These are phyloP conservation scores for Pyrus bretschneideri DNA, from an alignment of 306 rosid species.

Conservation along the genomic window DNA sequence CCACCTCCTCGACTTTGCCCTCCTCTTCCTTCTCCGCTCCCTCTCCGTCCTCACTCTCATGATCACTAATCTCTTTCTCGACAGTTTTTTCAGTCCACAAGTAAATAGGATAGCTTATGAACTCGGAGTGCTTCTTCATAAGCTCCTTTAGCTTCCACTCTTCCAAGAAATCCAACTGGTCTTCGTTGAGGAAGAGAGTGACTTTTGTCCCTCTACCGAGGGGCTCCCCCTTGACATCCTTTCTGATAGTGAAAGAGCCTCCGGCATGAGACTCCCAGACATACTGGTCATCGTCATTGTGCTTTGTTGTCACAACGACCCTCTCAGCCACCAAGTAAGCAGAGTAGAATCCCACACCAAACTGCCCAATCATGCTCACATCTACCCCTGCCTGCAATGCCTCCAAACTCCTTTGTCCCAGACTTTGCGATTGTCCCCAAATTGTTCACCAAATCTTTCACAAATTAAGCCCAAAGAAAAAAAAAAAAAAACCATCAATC, in stretches of 20 bases:
- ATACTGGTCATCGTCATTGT: constrained; percentile 33
- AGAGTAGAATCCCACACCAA: constrained; percentile 33
- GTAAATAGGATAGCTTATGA: constrained; percentile 28
- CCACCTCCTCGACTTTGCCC: constrained; percentile 23
- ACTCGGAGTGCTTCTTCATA: constrained; percentile 32
- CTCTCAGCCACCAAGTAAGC: constrained; percentile 27
- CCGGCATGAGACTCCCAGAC: constrained; percentile 30
- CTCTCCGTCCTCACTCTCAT: background rate
- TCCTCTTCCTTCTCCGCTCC: constrained; percentile 19
- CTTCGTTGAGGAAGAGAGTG: constrained; percentile 29
- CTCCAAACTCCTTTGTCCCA: constrained; percentile 37
- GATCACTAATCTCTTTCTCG: constrained; percentile 29
- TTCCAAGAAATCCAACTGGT: constrained; percentile 28
- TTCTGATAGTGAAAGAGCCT: constrained; percentile 23
- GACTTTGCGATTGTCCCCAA: constrained; percentile 35
- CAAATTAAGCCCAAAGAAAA: background rate
- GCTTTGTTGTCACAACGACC: constrained; percentile 27
- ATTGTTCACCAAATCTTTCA: constrained; percentile 31
- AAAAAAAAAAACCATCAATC: background rate
- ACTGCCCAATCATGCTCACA: constrained; percentile 36
- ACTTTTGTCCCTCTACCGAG: constrained; percentile 24
- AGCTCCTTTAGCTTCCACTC: constrained; percentile 30
- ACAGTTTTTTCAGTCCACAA: constrained; percentile 18
- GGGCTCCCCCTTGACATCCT: constrained; percentile 20
- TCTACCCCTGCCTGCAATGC: constrained; percentile 31